A percentile compares a stretch with the other conserved stretches of the same genome.
Conservation (phyloP, 768 basidiomycete species). For the Pholiota molesta region DNA sequence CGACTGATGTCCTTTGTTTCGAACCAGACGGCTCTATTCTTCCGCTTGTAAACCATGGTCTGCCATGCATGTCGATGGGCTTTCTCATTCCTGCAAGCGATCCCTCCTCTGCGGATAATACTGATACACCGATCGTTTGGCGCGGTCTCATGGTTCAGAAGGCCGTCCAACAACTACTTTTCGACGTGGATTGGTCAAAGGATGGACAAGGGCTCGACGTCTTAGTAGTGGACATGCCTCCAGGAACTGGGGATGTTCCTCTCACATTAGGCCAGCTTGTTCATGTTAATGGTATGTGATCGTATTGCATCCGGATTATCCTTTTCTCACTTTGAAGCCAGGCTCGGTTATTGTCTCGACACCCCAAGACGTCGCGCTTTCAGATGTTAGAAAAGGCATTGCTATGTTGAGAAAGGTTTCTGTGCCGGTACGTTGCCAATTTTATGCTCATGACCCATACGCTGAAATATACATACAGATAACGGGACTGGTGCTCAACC, state of each 20-base stretch:
- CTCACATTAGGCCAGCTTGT: conserved; percentile 64
- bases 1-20: conserved; percentile 2
- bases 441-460: not conserved
- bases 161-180: conserved; percentile 93
- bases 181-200: conserved; percentile 89
- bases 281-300: conserved; percentile 21
- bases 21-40: conserved; percentile 70
- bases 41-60: conserved; percentile 84
- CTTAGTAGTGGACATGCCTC: conserved; percentile 94
- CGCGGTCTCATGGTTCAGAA: conserved; percentile 98
- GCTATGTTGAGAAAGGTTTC: conserved; percentile 89
- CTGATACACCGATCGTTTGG: conserved; percentile 90
- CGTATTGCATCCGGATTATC: not conserved
- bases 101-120: conserved; percentile 38
- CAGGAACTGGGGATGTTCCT: conserved; percentile 96
- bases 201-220: conserved; percentile 68
- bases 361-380: conserved; percentile 90
- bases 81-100: conserved; percentile 72
- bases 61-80: conserved; percentile 97
- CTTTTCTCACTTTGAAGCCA: conserved; percentile 32
- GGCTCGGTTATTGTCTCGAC: conserved; percentile 95
- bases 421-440: conserved; percentile 67
- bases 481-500: conserved; percentile 84
- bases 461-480: conserved; percentile 52
- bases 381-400: conserved; percentile 92